Base-by-base conservation (phyloP, 148 eudicot species). In the Fallopia convolvulus region DNA sequence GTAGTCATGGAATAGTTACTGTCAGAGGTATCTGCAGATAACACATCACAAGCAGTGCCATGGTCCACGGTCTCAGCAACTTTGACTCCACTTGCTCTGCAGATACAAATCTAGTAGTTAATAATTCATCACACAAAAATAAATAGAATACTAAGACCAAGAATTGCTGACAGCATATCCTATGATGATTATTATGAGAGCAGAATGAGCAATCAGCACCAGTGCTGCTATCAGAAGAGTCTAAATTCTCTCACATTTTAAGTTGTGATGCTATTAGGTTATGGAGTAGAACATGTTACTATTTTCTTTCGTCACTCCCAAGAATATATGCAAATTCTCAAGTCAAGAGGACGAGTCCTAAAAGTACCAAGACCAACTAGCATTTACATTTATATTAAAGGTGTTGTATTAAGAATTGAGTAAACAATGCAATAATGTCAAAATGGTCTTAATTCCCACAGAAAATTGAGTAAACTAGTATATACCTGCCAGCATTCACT, bases 21-120 rank as follows among this genome's bases (percentile, higher is more conserved):
- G 53, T 73, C 75, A 20, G 53, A 73, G 55, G 32, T 48, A 73
- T 73, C 75, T 48, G 55, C 50, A 3, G 75, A 46, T 73, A 48
- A 42, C 33, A 20, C 75, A 73, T 73, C 75, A 73, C 55, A 9
- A 44, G 75, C 75, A 73, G 75, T 73, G 75, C 75, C 75, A 46
- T 44, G 75, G 75, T 73, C 55, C 53, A 73, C 75, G 21, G 55
- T 48, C 75, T 73, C 75, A 73, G 75, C 50, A 44, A 73, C 55
- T 48, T 48, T 73, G 36, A 73, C 55, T 44, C 75, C 75, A 44
- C 36, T 73, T 73, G 13, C 75, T 30, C 75, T 73, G 53, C 75
- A 46, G 32, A 14, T 46, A 42, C 5, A 10, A n/a, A 73, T 23
- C 15, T 46, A 20, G 32, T 72, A 44, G 47, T 52, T 48, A 17